These are phyloP conservation scores for Misopates orontium DNA, from an alignment of 257 asterid genomes.

Conservation along the genomic window DNA sequence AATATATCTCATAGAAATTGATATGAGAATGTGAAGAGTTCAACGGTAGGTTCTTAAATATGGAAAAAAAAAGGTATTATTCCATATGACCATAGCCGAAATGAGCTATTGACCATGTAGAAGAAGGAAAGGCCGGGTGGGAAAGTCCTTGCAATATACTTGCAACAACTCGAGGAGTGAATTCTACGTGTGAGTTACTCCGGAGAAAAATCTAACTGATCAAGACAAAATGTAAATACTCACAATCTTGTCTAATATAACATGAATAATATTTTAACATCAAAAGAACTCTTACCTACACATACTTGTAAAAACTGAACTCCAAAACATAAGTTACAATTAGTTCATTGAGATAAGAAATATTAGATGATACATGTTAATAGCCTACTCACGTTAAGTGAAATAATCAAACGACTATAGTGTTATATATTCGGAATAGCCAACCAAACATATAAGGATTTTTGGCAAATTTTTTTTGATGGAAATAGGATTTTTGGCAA, in stretches of 20 bases:
- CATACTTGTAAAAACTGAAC: conserved; percentile 84
- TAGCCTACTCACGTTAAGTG: not conserved
- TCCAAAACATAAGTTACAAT: conserved; percentile 43
- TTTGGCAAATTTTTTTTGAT: too few species aligned
- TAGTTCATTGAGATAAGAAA: conserved; percentile 29
- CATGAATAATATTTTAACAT: conserved; percentile 5
- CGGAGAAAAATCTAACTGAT: conserved; percentile 77
- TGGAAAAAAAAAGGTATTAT: not conserved
- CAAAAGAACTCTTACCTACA: conserved; percentile 50
- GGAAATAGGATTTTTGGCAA: too few species aligned
- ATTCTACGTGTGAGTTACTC: conserved; percentile 75
- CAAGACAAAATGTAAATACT: conserved; percentile 27
- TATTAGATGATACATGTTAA: not conserved
- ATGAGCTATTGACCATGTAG: conserved; percentile 91
- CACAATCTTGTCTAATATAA: conserved; percentile 11
- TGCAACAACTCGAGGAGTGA: conserved; percentile 90
- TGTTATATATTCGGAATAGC: too few species aligned
- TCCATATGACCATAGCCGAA: conserved; percentile 61
- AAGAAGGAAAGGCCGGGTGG: conserved; percentile 86
- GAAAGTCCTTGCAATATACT: conserved; percentile 87
- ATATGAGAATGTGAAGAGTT: not conserved
- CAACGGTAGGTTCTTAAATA: not conserved
- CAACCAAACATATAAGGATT: too few species aligned
- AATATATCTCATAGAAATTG: too few species aligned
- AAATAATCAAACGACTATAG: too few species aligned